These are phyloP conservation scores for Juglanconis juglandina DNA, from an alignment of 2,329 filamentous ascomycete species.

Conservation along the genomic window DNA sequence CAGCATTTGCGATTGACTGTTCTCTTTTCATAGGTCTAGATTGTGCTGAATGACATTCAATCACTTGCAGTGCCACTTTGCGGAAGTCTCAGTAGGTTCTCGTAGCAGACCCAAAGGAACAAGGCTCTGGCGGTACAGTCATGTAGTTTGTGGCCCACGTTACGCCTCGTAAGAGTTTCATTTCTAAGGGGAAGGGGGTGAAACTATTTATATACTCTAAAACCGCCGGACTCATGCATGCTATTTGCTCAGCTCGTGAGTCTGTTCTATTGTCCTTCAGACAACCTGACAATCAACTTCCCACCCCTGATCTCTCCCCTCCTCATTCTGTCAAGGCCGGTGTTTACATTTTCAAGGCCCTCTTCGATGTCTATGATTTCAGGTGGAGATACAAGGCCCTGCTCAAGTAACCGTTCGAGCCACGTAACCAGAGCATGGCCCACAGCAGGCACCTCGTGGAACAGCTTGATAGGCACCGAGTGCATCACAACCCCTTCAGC, in stretches of 20 bases:
- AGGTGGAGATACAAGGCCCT: slow-evolving; percentile 52
- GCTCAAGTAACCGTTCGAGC: slow-evolving; percentile 63
- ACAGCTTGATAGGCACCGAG: slow-evolving; percentile 71
- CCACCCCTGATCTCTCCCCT: slow-evolving; percentile 65
- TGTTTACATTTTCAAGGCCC: slow-evolving; percentile 65
- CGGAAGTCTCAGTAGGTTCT: too few species aligned
- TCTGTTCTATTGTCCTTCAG: slow-evolving; percentile 14
- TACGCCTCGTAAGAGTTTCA: too few species aligned
- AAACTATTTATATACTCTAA: too few species aligned
- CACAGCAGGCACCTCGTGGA: slow-evolving; percentile 63
- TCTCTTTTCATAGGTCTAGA: too few species aligned
- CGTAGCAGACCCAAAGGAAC: too few species aligned
- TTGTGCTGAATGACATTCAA: too few species aligned
- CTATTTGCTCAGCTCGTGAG: background rate
- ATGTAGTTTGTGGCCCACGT: too few species aligned
- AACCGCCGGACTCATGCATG: too few species aligned
- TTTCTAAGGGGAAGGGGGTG: too few species aligned
- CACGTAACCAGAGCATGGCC: slow-evolving; percentile 62
- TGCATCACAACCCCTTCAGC: slow-evolving; percentile 52
- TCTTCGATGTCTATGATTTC: slow-evolving; percentile 63
- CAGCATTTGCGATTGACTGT: too few species aligned
- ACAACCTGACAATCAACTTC: slow-evolving; percentile 56
- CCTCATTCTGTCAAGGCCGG: slow-evolving; percentile 62
- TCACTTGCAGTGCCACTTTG: too few species aligned
- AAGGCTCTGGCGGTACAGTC: too few species aligned